Evolutionary conservation across 768 basidiomycete genomes (phyloP).

Genomic region (Phanerodontia chrysosporium): DNA sequence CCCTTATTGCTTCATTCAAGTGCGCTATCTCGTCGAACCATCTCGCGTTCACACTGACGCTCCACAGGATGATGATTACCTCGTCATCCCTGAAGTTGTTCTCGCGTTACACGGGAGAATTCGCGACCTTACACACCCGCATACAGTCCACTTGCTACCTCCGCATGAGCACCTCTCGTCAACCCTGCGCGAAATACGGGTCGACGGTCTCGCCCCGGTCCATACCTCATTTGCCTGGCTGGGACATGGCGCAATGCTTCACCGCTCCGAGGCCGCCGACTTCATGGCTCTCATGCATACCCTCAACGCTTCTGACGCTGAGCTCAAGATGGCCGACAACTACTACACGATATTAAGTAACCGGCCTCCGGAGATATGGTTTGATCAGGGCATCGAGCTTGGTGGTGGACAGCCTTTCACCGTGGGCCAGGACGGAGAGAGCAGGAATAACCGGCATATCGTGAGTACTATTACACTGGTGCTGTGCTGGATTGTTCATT

Average conservation of each 20-base stretch:
- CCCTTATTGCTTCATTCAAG: slow-evolving; percentile 61
- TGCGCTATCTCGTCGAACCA: slow-evolving; percentile 18
- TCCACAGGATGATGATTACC: slow-evolving; percentile 65
- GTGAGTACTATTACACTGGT: slow-evolving; percentile 33
- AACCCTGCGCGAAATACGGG: slow-evolving; percentile 40
- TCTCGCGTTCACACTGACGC: not conserved
- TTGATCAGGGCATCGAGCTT: slow-evolving; percentile 58
- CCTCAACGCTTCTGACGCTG: slow-evolving; percentile 43
- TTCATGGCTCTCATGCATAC: slow-evolving; percentile 46
- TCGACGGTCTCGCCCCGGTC: slow-evolving; percentile 27
- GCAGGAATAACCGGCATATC: slow-evolving; percentile 55
- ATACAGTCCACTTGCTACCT: slow-evolving; percentile 51
- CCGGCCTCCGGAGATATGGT: slow-evolving; percentile 54
- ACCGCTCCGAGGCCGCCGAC: slow-evolving; percentile 34
- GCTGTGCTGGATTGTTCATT: not conserved
- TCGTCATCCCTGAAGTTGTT: slow-evolving; percentile 55
- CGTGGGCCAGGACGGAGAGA: slow-evolving; percentile 50
- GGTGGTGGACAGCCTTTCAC: slow-evolving; percentile 62
- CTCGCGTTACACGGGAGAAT: slow-evolving; percentile 43
- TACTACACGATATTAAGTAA: slow-evolving; percentile 61
- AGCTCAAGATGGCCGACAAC: slow-evolving; percentile 66
- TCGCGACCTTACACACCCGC: slow-evolving; percentile 15
- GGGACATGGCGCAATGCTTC: slow-evolving; percentile 57
- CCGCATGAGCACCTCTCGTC: slow-evolving; percentile 58
- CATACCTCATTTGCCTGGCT: slow-evolving; percentile 65